Evolutionary conservation across 352 stramenopile species (phyloP).

Genomic region (Phytopythium ostracodes): DNA sequence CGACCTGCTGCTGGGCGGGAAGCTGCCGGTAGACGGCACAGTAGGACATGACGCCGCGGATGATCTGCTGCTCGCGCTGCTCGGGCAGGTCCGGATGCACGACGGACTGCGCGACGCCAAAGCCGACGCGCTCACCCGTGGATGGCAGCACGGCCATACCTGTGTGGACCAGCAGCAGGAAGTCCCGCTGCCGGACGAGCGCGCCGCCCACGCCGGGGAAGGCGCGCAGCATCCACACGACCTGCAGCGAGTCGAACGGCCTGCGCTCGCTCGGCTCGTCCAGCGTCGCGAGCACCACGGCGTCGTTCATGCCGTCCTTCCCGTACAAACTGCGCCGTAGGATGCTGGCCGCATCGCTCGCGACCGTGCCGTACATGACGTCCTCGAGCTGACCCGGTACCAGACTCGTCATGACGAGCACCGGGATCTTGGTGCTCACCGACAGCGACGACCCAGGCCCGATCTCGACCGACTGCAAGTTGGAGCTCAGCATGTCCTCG

Average conservation of each 20-base stretch:
- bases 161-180: constrained; percentile 27
- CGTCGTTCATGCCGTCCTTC: constrained; percentile 34
- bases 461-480: constrained; percentile 22
- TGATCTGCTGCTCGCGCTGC: constrained; percentile 24
- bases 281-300: constrained; percentile 30
- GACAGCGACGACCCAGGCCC: constrained; percentile 39
- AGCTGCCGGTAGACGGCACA: constrained; percentile 41
- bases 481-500: not conserved
- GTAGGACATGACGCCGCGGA: constrained; percentile 38
- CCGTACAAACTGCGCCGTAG: constrained; percentile 23
- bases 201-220: constrained; percentile 21
- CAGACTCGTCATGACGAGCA: constrained; percentile 28
- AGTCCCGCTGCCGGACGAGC: constrained; percentile 35
- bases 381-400: constrained; percentile 47
- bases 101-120: constrained; percentile 42
- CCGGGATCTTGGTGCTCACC: constrained; percentile 29
- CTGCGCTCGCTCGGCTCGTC: constrained; percentile 27
- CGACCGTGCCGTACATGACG: constrained; percentile 39
- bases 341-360: constrained; percentile 35
- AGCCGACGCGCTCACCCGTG: constrained; percentile 39
- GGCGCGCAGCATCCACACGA: constrained; percentile 46
- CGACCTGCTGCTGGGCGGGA: constrained; percentile 22
- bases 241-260: constrained; percentile 40
- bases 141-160: constrained; percentile 26
- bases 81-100: constrained; percentile 36